These are phyloP conservation scores for Plasmodium vivax DNA, from an alignment of 169 alveolate genomes.

Conservation along the genomic window DNA sequence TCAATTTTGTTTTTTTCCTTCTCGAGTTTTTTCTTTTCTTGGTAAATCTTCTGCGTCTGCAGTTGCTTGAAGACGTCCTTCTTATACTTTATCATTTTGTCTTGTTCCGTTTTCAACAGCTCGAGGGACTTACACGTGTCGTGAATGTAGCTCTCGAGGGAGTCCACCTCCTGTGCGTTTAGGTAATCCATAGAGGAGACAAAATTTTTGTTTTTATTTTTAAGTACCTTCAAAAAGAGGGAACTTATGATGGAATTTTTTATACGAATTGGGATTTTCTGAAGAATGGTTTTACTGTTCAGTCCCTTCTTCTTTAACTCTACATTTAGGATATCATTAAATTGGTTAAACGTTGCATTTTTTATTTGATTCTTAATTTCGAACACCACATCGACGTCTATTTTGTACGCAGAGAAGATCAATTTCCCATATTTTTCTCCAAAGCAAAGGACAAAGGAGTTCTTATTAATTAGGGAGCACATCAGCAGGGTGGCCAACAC, in stretches of 20 bases:
- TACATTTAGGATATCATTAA: constrained; percentile 61
- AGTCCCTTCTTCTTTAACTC: constrained; percentile 52
- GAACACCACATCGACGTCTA: constrained; percentile 66
- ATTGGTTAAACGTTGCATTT: constrained; percentile 55
- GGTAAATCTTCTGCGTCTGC: constrained; percentile 64
- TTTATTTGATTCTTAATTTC: constrained; percentile 65
- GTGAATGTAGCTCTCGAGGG: constrained; percentile 38
- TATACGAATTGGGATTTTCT: constrained; percentile 44
- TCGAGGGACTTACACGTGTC: constrained; percentile 60
- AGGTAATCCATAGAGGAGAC: constrained; percentile 35
- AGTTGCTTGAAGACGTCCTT: constrained; percentile 72
- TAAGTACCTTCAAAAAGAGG: constrained; percentile 53
- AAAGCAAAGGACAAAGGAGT: constrained; percentile 67
- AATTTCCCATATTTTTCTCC: constrained; percentile 64
- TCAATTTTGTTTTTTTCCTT: constrained; percentile 64
- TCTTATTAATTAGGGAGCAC: constrained; percentile 56
- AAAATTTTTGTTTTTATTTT: constrained; percentile 65
- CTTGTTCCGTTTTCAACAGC: constrained; percentile 54
- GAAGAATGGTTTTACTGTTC: constrained; percentile 61
- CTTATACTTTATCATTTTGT: constrained; percentile 58
- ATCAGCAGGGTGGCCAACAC: constrained; percentile 52
- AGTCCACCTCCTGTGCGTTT: constrained; percentile 35
- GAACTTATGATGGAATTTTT: constrained; percentile 50
- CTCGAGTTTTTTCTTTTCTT: constrained; percentile 66
- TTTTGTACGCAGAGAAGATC: constrained; percentile 65